A percentile compares a stretch with the other conserved stretches of the same genome.
Conservation (phyloP, 306 rosid genomes). For the Cicer chorassanicum region DNA sequence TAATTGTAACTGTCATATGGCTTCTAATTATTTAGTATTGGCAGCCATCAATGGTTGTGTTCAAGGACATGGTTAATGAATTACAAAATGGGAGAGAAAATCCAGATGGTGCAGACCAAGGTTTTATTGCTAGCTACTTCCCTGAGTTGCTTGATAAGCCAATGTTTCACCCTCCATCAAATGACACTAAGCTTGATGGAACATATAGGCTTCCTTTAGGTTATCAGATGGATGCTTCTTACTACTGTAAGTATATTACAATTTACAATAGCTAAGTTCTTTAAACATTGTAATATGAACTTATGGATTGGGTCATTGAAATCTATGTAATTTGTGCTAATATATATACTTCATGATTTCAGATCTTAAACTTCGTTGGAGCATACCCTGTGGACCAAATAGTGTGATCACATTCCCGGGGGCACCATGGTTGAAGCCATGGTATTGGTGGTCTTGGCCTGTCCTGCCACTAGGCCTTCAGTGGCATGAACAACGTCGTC, state of each 20-base stretch:
- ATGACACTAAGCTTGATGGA: conserved; percentile 77
- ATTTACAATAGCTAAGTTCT: neutral
- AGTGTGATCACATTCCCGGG: conserved; percentile 95
- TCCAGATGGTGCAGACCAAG: conserved; percentile 99
- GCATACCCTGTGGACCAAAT: conserved; percentile 93
- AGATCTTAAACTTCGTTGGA: conserved; percentile 92
- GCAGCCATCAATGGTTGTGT: conserved; percentile 85
- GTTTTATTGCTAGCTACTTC: conserved; percentile 84
- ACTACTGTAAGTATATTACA: conserved; percentile 66
- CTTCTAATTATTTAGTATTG: conserved; percentile 28
- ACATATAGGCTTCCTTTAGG: conserved; percentile 92
- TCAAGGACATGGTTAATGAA: conserved; percentile 82
- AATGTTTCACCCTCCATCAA: conserved; percentile 68
- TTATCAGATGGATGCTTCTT: conserved; percentile 99
- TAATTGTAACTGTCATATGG: neutral
- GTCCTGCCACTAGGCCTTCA: conserved; percentile 87
- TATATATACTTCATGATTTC: neutral
- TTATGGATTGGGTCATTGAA: neutral
- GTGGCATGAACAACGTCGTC: conserved; percentile 78
- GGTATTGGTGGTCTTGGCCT: conserved; percentile 99
- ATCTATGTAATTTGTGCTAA: conserved; percentile 3
- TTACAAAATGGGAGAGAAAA: conserved; percentile 72
- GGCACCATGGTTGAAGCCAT: conserved; percentile 96
- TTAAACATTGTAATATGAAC: neutral
- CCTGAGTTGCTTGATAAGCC: conserved; percentile 84